Base-by-base conservation (phyloP, 1,284 basidiomycete genomes). In the Cryptococcus sp. region DNA sequence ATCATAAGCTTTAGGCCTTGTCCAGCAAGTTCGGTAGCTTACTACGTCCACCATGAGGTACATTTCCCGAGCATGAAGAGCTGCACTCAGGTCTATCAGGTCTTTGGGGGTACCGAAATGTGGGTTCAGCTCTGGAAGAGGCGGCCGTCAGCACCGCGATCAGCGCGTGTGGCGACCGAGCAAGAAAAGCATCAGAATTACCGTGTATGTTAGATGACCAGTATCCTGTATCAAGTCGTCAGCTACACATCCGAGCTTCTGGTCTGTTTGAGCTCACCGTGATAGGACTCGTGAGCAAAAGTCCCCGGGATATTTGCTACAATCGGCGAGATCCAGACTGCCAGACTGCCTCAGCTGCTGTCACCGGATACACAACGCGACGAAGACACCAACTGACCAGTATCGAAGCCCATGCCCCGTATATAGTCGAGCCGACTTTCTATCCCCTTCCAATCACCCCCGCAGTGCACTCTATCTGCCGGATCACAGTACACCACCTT, bases 11-110 rank as follows among this genome's bases (percentile, higher is more conserved):
- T 23, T 6, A 51, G 24, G 2, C 9, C 3, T 13, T 2, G 3
- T 36, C 8, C 15, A 43, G 7, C 44, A 16, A 21, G n/a, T 24
- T 18, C 12, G 13, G 38, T 9, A 36, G 23, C 73, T 55, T 47
- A 77, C 76, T 28, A 80, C 77, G 56, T 80, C 79, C 1, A 81
- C 77, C 79, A 82, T 81, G 46, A 82, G 66, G 57, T 77, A 79
- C 79, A 82, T 82, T 36, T 73, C 77, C 21, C 78, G 63, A 9
- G 62, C 58, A 51, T 82, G 80, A 16, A 81, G 60, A 7, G 78
- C 79, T 9, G 63, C 56, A 1, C 76, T 73, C 4, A 82, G 72
- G 42, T 72, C 74, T 38, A 71, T 67, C 50, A 82, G 68, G 56
- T 80, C 79, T 49, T 76, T 62, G 1, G 67, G 61, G 1, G 73